Conservation (phyloP, 768 basidiomycete species). For the Saitozyma podzolica region DNA sequence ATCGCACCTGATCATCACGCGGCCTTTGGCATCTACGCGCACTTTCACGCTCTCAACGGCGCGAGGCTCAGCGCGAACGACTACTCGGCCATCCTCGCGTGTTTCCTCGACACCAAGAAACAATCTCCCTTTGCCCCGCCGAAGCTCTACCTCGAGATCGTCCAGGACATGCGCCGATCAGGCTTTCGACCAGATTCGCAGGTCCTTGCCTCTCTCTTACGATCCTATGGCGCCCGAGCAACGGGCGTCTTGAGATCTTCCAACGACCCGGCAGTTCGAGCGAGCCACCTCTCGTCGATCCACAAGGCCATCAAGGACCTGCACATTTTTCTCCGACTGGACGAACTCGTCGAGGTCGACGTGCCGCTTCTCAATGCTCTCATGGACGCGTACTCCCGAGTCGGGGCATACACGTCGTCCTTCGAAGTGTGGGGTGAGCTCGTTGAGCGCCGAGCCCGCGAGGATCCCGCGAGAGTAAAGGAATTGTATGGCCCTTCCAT, state of each 20-base stretch:
- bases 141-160: constrained; percentile 69
- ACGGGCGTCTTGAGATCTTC: constrained; percentile 22
- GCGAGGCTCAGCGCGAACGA: background rate
- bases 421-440: constrained; percentile 73
- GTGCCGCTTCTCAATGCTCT: constrained; percentile 73
- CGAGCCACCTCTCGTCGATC: constrained; percentile 12
- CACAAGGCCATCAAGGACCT: constrained; percentile 54
- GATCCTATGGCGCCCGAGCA: constrained; percentile 42
- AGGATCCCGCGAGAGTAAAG: constrained; percentile 55
- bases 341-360: constrained; percentile 73
- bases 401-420: constrained; percentile 69
- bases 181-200: constrained; percentile 62
- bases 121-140: constrained; percentile 56
- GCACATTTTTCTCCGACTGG: constrained; percentile 76
- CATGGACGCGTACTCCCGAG: constrained; percentile 85
- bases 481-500: constrained; percentile 61
- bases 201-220: constrained; percentile 69
- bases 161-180: constrained; percentile 73
- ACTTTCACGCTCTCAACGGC: constrained; percentile 42
- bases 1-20: constrained; percentile 60
- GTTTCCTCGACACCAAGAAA: constrained; percentile 65
- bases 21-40: constrained; percentile 66
- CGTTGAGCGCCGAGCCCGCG: constrained; percentile 55
- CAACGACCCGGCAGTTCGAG: constrained; percentile 2
- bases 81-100: constrained; percentile 43